Evolutionary conservation across 2,329 filamentous ascomycete genomes (phyloP).

Genomic region (Paecilomyces variotii): DNA sequence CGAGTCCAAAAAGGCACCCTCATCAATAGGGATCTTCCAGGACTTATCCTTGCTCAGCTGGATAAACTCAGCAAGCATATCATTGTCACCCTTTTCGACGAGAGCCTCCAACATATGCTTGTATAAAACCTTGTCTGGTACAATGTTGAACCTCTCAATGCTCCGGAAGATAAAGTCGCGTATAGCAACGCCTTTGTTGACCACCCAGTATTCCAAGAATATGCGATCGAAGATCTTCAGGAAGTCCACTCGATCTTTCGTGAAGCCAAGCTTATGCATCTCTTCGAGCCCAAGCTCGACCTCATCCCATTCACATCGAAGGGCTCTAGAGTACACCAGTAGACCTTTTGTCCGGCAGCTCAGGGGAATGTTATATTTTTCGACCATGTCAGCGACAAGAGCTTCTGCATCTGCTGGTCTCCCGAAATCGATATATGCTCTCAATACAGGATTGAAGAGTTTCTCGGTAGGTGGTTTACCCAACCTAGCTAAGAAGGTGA

Average conservation of each 20-base stretch:
- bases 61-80: constrained; percentile 24
- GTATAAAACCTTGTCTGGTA: constrained; percentile 31
- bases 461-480: constrained; percentile 26
- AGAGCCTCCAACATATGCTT: constrained; percentile 33
- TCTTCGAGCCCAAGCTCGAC: constrained; percentile 30
- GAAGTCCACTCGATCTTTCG: constrained; percentile 21
- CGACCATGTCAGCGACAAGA: constrained; percentile 27
- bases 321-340: constrained; percentile 28
- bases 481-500: constrained; percentile 19
- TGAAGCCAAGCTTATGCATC: constrained; percentile 27
- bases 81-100: constrained; percentile 28
- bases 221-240: constrained; percentile 29
- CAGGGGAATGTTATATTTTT: constrained; percentile 20
- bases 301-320: constrained; percentile 32
- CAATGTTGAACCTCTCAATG: constrained; percentile 27
- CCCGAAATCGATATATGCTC: constrained; percentile 31
- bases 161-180: constrained; percentile 28
- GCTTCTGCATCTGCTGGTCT: constrained; percentile 25
- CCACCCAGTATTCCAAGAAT: constrained; percentile 34
- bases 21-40: constrained; percentile 26
- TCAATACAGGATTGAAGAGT: constrained; percentile 33
- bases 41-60: constrained; percentile 18
- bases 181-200: constrained; percentile 25
- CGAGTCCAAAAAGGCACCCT: constrained; percentile 22
- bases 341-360: constrained; percentile 29